phyloP scores from a whole-genome alignment of 176 grass and related monocot species.

The Carex kokanica region DNA sequence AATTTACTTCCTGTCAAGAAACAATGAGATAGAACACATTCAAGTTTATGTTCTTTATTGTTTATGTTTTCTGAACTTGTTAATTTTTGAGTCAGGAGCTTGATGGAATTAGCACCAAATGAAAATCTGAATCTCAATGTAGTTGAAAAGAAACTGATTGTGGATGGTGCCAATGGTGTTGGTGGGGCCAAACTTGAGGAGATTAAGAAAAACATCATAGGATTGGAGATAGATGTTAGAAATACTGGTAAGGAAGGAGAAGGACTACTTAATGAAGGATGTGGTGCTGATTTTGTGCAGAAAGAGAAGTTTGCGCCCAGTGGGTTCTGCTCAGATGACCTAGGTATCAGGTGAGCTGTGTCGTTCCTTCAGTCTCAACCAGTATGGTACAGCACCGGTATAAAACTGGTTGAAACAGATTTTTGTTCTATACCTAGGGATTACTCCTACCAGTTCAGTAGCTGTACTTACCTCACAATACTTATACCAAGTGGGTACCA shows the following conservation, averaged over 20 bases:
- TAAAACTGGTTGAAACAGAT: not conserved
- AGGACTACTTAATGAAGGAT: constrained; percentile 84
- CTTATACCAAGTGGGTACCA: not conserved
- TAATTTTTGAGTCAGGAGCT: constrained; percentile 8
- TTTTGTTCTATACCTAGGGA: not conserved
- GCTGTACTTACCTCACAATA: not conserved
- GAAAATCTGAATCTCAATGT: constrained; percentile 26
- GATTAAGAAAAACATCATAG: constrained; percentile 45
- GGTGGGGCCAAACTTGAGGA: constrained; percentile 72
- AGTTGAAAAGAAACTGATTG: constrained; percentile 48
- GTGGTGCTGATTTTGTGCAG: constrained; percentile 96
- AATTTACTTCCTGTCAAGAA: constrained; percentile 5
- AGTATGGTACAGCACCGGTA: not conserved
- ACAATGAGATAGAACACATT: not conserved
- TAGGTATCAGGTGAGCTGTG: constrained; percentile 47
- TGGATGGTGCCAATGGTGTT: constrained; percentile 90
- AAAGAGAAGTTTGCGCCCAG: constrained; percentile 74
- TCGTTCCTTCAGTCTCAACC: not conserved
- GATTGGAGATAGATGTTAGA: constrained; percentile 55
- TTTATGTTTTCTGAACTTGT: not conserved
- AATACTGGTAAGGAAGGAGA: constrained; percentile 75
- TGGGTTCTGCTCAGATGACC: constrained; percentile 55
- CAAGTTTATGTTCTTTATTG: not conserved
- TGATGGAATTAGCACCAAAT: constrained; percentile 55
- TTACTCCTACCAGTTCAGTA: not conserved